Evolutionary conservation across 768 basidiomycete species (phyloP).

Genomic region (Amanita muscaria): DNA sequence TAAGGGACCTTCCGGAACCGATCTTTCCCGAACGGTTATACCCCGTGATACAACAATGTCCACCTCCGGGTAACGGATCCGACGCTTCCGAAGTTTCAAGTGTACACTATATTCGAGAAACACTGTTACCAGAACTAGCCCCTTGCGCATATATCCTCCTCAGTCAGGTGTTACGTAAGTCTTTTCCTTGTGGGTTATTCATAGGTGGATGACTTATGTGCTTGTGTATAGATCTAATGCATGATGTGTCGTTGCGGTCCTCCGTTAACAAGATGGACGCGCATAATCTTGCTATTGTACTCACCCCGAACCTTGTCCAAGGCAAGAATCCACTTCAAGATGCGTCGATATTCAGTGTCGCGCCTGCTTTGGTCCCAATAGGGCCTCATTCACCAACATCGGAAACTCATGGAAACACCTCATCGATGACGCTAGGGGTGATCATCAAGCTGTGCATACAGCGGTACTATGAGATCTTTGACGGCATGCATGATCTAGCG

Average conservation of each 20-base stretch:
- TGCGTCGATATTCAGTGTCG: conserved; percentile 53
- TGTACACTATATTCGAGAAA: conserved; percentile 60
- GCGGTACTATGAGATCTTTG: conserved; percentile 80
- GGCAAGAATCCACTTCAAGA: conserved; percentile 60
- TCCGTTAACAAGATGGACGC: conserved; percentile 74
- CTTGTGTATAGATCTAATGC: conserved; percentile 53
- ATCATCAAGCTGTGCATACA: conserved; percentile 73
- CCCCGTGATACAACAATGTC: conserved; percentile 58
- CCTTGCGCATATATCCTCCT: conserved; percentile 69
- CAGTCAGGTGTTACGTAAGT: conserved; percentile 57
- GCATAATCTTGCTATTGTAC: conserved; percentile 70
- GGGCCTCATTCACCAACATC: conserved; percentile 15
- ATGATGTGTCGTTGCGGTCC: conserved; percentile 67
- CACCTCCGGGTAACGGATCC: conserved; percentile 39
- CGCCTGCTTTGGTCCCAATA: conserved; percentile 11
- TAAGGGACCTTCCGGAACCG: conserved; percentile 72
- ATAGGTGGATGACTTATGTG: too few species aligned
- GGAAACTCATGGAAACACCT: conserved; percentile 35
- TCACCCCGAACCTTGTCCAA: conserved; percentile 73
- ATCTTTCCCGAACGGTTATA: conserved; percentile 70
- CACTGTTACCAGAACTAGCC: conserved; percentile 55
- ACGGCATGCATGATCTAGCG: conserved; percentile 65
- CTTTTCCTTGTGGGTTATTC: too few species aligned
- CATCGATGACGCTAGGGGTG: conserved; percentile 64
- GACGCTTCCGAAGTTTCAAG: conserved; percentile 48